Conservation (phyloP, 2,329 filamentous ascomycete species). For the Aspergillus proliferans region DNA sequence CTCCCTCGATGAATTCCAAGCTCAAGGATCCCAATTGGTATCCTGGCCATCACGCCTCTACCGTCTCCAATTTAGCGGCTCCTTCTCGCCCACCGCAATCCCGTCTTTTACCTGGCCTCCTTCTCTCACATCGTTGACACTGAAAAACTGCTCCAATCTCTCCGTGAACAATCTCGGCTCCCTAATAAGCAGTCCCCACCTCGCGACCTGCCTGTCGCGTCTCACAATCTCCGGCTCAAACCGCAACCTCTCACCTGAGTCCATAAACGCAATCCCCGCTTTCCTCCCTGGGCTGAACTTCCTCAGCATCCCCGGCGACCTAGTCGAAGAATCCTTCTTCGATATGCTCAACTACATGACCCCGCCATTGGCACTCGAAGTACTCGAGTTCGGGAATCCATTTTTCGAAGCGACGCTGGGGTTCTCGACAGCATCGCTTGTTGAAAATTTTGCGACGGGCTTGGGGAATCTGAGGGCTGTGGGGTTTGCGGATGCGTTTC, state of each 20-base stretch:
- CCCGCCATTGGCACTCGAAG: slow-evolving; percentile 17
- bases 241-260: slow-evolving; percentile 18
- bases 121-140: slow-evolving; percentile 17
- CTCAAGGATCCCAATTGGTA: slow-evolving; percentile 4
- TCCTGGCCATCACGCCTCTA: slow-evolving; percentile 23
- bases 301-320: slow-evolving; percentile 27
- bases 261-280: slow-evolving; percentile 18
- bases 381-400: slow-evolving; percentile 23
- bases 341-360: slow-evolving; percentile 13
- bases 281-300: slow-evolving; percentile 21
- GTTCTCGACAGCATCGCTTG: slow-evolving; percentile 16
- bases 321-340: slow-evolving; percentile 23
- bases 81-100: slow-evolving; percentile 13
- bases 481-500: slow-evolving; percentile 22
- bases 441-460: slow-evolving; percentile 16
- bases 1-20: slow-evolving; percentile 11
- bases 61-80: slow-evolving; percentile 20
- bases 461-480: slow-evolving; percentile 21
- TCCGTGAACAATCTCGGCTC: slow-evolving; percentile 16
- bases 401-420: slow-evolving; percentile 9
- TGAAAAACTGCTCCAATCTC: slow-evolving; percentile 21
- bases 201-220: slow-evolving; percentile 15
- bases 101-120: slow-evolving; percentile 23
- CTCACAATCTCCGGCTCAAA: slow-evolving; percentile 21
- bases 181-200: slow-evolving; percentile 18